Evolutionary conservation across 805 yeast species (phyloP).

Genomic region (Candida silvicultrix): DNA sequence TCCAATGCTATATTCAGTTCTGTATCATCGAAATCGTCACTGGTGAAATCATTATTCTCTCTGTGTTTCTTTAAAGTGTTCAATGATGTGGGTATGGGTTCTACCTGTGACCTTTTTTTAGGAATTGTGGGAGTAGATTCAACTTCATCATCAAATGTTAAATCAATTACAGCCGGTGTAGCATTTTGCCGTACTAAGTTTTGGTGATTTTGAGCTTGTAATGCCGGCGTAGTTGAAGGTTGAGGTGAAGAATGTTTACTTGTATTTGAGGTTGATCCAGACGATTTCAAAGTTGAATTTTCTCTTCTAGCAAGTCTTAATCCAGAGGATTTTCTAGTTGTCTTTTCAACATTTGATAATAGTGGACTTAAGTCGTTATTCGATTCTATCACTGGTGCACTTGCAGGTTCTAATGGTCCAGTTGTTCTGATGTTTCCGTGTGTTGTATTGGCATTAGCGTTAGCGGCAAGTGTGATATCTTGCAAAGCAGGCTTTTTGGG

Average conservation of each 20-base stretch:
- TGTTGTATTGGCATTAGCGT: neutral
- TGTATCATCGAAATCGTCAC: conserved; percentile 1
- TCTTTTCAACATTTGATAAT: conserved; percentile 5
- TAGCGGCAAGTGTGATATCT: conserved; percentile 6
- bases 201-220: conserved; percentile 5
- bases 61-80: conserved; percentile 5
- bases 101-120: neutral
- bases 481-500: conserved; percentile 13
- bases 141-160: conserved; percentile 20
- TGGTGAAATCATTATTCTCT: neutral
- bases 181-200: neutral
- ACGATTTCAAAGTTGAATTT: conserved; percentile 4
- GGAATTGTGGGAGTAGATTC: conserved; percentile 1
- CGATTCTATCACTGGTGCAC: neutral
- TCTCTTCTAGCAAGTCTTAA: conserved; percentile 18
- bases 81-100: neutral
- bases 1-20: neutral
- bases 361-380: neutral
- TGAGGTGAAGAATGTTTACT: conserved; percentile 13
- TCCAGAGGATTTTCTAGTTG: conserved; percentile 9
- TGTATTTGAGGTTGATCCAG: conserved; percentile 1
- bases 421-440: neutral
- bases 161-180: conserved; percentile 17
- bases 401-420: neutral
- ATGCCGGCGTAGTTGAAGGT: conserved; percentile 3